These are phyloP conservation scores for Aurantiochytrium sp. DNA, from an alignment of 108 stramenopile species.

Conservation along the genomic window DNA sequence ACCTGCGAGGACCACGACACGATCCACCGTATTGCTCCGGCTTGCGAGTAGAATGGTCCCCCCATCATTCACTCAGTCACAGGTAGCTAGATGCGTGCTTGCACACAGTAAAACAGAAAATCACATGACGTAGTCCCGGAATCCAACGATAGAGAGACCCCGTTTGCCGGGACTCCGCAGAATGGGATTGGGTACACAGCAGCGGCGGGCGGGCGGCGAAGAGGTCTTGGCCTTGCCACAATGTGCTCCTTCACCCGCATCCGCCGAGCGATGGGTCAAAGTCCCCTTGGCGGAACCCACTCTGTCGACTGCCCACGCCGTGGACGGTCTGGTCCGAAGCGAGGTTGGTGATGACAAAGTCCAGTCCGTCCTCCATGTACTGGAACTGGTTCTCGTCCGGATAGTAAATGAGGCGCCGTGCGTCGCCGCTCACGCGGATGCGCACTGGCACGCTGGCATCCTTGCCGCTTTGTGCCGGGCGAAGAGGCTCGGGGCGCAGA, in stretches of 20 bases:
- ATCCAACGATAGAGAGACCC: too few relatives aligned
- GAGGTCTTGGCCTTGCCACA: too few relatives aligned
- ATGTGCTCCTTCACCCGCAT: neutral
- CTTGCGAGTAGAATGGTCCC: neutral
- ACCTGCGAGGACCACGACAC: neutral
- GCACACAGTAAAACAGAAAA: neutral
- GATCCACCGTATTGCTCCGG: neutral
- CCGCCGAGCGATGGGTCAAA: slow-evolving; percentile 3
- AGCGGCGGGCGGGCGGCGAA: too few relatives aligned
- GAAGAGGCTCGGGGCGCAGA: neutral
- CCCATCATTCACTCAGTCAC: too few relatives aligned
- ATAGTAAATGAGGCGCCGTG: neutral
- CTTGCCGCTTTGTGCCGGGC: neutral
- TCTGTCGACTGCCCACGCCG: neutral
- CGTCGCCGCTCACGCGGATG: neutral
- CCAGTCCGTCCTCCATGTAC: neutral
- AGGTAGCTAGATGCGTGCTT: too few relatives aligned
- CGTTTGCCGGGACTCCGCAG: too few relatives aligned
- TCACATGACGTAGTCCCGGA: neutral
- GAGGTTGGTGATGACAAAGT: neutral
- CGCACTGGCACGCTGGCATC: neutral
- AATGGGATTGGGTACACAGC: too few relatives aligned
- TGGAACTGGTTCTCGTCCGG: neutral
- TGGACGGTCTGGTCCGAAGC: neutral
- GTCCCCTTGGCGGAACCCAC: neutral